Conservation (phyloP, 2,329 filamentous ascomycete species). For the Sclerotinia spermophila region DNA sequence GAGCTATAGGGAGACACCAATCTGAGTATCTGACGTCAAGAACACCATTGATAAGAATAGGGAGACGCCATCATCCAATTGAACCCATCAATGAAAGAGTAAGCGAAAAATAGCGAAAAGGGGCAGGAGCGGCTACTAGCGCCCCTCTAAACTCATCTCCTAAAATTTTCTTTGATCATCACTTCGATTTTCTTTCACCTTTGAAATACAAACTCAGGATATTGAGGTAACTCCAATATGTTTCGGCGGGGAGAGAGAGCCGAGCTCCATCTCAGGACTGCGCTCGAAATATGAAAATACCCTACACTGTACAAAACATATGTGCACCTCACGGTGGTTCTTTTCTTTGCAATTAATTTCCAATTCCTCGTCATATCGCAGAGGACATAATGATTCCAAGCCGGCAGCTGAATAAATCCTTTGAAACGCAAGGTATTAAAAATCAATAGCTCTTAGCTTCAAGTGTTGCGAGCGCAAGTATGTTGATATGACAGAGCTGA, state of each 20-base stretch:
- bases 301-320: neutral
- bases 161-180: neutral
- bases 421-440: too few species aligned
- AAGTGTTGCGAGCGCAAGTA: neutral
- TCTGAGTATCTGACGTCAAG: neutral
- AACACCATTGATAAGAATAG: neutral
- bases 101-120: conserved; percentile 1
- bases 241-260: neutral
- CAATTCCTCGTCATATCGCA: neutral
- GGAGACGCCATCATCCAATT: neutral
- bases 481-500: too few species aligned
- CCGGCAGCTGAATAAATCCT: neutral
- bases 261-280: neutral
- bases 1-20: neutral
- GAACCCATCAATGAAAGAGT: neutral
- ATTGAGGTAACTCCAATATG: neutral
- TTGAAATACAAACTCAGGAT: neutral
- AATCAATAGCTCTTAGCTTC: neutral
- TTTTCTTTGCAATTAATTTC: neutral
- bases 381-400: neutral
- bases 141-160: neutral
- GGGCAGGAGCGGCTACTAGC: neutral
- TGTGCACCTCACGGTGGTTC: neutral
- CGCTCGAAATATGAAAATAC: neutral
- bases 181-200: neutral